Percentiles rank a stretch among this genome's conserved stretches.
phyloP scores from a whole-genome alignment of 352 stramenopile species.

The Phytophthora gonapodyides region DNA sequence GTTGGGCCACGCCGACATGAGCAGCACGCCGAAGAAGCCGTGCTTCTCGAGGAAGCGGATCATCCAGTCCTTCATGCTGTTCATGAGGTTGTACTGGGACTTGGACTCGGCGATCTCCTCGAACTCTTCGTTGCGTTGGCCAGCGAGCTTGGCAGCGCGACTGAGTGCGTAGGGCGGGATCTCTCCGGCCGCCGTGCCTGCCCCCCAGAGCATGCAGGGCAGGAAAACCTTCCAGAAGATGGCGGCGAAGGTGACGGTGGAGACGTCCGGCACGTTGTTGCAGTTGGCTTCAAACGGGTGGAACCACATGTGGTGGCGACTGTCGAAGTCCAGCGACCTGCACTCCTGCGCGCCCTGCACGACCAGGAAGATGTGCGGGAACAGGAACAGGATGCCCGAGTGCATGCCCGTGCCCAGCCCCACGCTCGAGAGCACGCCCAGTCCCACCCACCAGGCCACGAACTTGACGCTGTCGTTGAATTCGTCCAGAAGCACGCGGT shows the following conservation, averaged over 20 bases:
- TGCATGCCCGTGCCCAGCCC: conserved; percentile 94
- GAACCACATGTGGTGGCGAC: conserved; percentile 91
- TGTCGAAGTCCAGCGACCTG: conserved; percentile 88
- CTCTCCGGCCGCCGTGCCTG: conserved; percentile 92
- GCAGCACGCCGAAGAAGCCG: conserved; percentile 93
- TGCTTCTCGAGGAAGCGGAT: conserved; percentile 91
- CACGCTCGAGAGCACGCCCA: conserved; percentile 94
- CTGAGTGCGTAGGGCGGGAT: conserved; percentile 95
- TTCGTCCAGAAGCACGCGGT: conserved; percentile 79
- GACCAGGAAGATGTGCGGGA: conserved; percentile 95
- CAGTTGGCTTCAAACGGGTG: conserved; percentile 80
- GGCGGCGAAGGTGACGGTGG: conserved; percentile 75
- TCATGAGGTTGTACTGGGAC: conserved; percentile 89
- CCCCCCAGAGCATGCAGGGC: conserved; percentile 92
- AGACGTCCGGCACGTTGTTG: conserved; percentile 40
- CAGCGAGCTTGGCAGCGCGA: conserved; percentile 80
- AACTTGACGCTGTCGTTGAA: conserved; percentile 89
- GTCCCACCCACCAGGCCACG: conserved; percentile 93
- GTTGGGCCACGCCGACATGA: conserved; percentile 95
- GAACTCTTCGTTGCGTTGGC: conserved; percentile 90
- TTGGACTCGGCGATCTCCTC: conserved; percentile 85
- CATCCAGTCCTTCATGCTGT: conserved; percentile 94
- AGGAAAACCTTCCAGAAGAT: conserved; percentile 93
- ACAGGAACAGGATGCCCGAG: conserved; percentile 94
- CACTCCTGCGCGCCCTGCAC: conserved; percentile 89